phyloP scores from a whole-genome alignment of 768 basidiomycete species.

The Austroboletus eburneus region DNA sequence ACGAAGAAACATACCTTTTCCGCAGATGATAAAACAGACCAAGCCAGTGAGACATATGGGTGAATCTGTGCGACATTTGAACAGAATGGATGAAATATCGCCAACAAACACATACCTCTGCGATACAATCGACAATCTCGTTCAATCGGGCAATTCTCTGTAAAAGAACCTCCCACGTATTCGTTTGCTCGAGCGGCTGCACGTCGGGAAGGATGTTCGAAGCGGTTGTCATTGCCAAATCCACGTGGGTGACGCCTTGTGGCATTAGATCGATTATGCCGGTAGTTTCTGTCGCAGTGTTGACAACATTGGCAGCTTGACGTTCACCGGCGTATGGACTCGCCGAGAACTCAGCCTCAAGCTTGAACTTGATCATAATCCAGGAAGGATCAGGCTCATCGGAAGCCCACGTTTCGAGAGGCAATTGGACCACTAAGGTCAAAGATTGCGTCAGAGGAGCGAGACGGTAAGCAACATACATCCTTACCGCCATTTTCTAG shows the following conservation, averaged over 20 bases:
- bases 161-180: not conserved
- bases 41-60: no score
- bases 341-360: no score
- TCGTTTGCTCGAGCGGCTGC: not conserved
- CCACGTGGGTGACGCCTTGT: not conserved
- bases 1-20: not conserved
- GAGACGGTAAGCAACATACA: no score
- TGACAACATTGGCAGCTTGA: not conserved
- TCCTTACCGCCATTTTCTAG: no score
- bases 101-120: no score
- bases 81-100: no score
- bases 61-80: no score
- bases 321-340: not conserved
- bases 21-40: not conserved
- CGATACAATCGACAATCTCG: slow-evolving; percentile 1
- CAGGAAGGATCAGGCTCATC: not conserved
- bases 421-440: not conserved
- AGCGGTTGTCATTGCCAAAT: not conserved
- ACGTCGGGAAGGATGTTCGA: not conserved
- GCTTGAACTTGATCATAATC: not conserved
- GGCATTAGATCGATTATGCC: not conserved
- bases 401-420: not conserved
- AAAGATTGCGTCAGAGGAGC: no score
- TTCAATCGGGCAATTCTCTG: not conserved
- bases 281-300: not conserved